Evolutionary conservation across 2,329 filamentous ascomycete species (phyloP).

Genomic region (Clonostachys chloroleuca): DNA sequence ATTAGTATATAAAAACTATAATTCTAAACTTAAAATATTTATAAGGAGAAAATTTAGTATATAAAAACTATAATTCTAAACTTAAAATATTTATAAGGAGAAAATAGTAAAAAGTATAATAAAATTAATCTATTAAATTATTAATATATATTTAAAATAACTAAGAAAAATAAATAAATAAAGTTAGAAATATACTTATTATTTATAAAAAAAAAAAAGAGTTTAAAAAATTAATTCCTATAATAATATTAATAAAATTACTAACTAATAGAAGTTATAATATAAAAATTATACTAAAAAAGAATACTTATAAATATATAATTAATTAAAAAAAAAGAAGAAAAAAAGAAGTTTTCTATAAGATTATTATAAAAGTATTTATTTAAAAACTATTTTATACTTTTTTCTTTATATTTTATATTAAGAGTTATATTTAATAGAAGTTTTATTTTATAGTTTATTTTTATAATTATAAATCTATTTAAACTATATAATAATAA

Average conservation of each 20-base stretch:
- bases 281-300: neutral
- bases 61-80: no score
- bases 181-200: no score
- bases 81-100: no score
- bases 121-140: neutral
- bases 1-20: no score
- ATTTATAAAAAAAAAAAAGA: no score
- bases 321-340: neutral
- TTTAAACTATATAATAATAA: neutral
- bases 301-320: neutral
- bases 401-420: neutral
- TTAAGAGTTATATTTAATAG: neutral
- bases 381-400: neutral
- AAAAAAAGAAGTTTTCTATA: no score
- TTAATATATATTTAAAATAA: neutral
- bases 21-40: no score
- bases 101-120: no score
- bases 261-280: neutral
- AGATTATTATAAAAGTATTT: neutral
- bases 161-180: no score
- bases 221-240: no score
- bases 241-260: neutral
- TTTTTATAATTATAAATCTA: neutral
- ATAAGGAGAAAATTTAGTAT: no score
- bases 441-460: neutral